Evolutionary conservation across 2,329 filamentous ascomycete genomes (phyloP), one percentile per base, ranked within the genome.

Genomic region (Mycosphaerella sp.): DNA sequence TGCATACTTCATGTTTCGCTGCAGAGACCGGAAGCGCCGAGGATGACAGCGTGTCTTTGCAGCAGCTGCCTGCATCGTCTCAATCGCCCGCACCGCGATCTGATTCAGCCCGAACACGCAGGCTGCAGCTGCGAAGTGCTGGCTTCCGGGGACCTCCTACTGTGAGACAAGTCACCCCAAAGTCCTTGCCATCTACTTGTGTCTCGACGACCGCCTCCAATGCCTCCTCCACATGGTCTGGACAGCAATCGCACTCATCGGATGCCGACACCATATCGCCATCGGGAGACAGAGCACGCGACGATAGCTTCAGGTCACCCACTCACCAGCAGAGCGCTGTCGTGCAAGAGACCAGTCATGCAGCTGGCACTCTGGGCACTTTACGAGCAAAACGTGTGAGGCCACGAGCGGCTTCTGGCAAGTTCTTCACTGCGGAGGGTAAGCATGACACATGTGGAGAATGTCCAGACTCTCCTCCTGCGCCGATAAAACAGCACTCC

Each of bases 61-160:
- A 12, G 30, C 30, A 30, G 10, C 10, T 6, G 6, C 28, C 28
- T 30, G 28, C 28, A 30, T n/a, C n/a, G n/a, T 30, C 28, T 30
- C 28, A 34, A 34, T 34, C 30, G 30, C 30, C 30, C 13, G 30
- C 10, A 10, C 10, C 6, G 30, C 7, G 7, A 40, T 44, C 37
- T n/a, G 41, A 34, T 16, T 60, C 58, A 21, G 50, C 60, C 34
- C 62, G 62, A 28, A 60, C 63, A 14, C 55, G 63, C 32, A 57
- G 63, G 32, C 53, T 69, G 39, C 65, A 68, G 50, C 60, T 68
- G 14, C 59, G 66, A 44, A 68, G 67, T 58, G 64, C 64, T 27
- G 65, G 65, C 39, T 69, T 69, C 41, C 60, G 63, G n/a, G 66
- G 54, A 8, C 55, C 61, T 25, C 55, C 61, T 25, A 53, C 60